Base-by-base conservation (phyloP, 768 basidiomycete species). In the Lentinula sp. region DNA sequence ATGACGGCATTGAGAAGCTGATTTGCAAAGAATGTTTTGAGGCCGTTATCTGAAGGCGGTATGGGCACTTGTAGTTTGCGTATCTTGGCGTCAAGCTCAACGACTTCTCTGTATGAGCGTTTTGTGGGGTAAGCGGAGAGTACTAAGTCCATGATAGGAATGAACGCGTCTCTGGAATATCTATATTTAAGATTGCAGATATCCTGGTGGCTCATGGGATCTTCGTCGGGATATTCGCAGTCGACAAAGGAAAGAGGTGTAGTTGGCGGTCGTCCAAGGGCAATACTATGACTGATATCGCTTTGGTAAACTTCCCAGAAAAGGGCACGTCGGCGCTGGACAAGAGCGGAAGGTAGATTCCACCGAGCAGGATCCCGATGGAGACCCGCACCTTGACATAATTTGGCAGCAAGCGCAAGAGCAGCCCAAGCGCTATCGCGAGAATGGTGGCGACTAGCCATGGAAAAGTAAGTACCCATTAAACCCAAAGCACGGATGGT, bases 401-500 rank as follows among this genome's bases (percentile, higher is more conserved):
- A 63, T 68, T 87, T 86, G 18, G 81, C 75, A 4, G 84, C 80
- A 28, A 84, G 72, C 60, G 81, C 79, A 74, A 82, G 79, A 5
- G 82, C 67, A 60, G 77, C 78, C 82, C 82, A 82, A 75, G 74
- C 77, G 58, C 73, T 74, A 62, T 79, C 76, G 37, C 81, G 71
- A 0, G 79, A 74, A 62, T 80, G 82, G 15, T 56, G 55, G 61
- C 45, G 41, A 69, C 74, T 84, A 2, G 76, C 78, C n/a, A 78
- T 68, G 61, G 70, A 77, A 61, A 87, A 81, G 69, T 87, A 90
- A 4, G 77, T 78, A 10, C 77, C 77, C 78, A 82, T 79, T 61
- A 86, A 65, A 43, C 82, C 85, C 70, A 88, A 67, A 16, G 86
- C 79, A 60, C 82, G 82, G 2, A 88, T 81, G 4, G 85, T 83